Evolutionary conservation across 1,284 basidiomycete genomes (phyloP).

Genomic region (Trichosporon sp.): DNA sequence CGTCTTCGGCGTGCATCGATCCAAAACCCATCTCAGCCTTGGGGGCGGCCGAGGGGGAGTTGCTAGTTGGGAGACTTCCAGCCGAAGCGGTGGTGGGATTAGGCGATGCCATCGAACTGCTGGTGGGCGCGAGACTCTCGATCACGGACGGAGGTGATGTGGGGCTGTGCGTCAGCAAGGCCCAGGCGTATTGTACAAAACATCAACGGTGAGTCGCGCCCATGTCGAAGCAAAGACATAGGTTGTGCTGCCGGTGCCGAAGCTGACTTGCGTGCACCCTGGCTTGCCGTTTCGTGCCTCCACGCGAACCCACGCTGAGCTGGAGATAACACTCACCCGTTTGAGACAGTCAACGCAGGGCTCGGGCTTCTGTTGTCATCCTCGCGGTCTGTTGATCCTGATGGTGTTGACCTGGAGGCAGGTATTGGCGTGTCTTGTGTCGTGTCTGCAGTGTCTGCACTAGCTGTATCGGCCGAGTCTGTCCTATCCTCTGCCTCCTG

Average conservation of each 20-base stretch:
- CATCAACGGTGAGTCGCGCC: neutral
- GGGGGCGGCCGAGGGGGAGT: slow-evolving; percentile 5
- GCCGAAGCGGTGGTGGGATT: slow-evolving; percentile 14
- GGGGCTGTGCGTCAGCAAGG: slow-evolving; percentile 16
- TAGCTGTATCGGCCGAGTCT: neutral
- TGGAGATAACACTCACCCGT: slow-evolving; percentile 15
- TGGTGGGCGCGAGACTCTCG: slow-evolving; percentile 12
- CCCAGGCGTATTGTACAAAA: neutral
- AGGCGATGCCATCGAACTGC: slow-evolving; percentile 12
- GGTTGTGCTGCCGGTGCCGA: neutral
- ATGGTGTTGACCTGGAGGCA: neutral
- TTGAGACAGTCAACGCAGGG: slow-evolving; percentile 21
- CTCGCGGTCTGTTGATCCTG: neutral
- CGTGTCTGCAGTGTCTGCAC: neutral
- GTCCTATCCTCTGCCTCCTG: neutral
- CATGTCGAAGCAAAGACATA: neutral
- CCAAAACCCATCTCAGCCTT: slow-evolving; percentile 37
- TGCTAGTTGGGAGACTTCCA: slow-evolving; percentile 8
- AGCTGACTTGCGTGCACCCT: neutral
- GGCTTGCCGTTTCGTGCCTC: neutral
- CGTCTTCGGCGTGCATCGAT: slow-evolving; percentile 31
- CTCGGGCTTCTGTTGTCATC: slow-evolving; percentile 11
- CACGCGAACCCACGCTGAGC: neutral
- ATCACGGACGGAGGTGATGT: slow-evolving; percentile 16
- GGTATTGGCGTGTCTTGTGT: neutral